Base-by-base conservation (phyloP, 192 early-diverging fungal genomes). In the Spizellomyces sp. region DNA sequence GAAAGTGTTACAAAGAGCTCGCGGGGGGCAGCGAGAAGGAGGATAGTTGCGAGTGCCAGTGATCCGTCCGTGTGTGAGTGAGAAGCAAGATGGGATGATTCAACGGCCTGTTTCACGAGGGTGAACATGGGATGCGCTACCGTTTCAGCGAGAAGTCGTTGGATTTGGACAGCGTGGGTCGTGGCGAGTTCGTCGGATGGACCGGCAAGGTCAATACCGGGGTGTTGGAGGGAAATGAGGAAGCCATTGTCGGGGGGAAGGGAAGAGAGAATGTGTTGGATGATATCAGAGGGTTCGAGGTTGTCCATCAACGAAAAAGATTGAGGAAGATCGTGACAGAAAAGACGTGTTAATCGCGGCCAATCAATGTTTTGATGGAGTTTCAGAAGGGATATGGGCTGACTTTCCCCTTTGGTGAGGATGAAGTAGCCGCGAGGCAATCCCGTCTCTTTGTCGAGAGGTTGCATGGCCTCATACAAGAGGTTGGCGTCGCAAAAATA, bases 401-500 rank as follows among this genome's bases (percentile, higher is more conserved):
- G 58, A 4, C 60, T 14, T 21, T 65, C 63, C 43, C 65, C 56
- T 58, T 71, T 74, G 8, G 66, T 62, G 52, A 98, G 77, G 63
- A 98, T 71, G 75, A 95, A 95, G 75, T 96, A 98, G 6, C 96
- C 96, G 27, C 96, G 81, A 0, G 93, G 85, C 9, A 84, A 75
- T 2, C 88, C 87, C 0, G 96, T 98, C 55, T 91, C 94, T 7
- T 64, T 79, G 71, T 98, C 96, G 6, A 91, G 77, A 0, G 91
- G 93, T 66, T 88, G 84, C 82, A 98, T 79, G 12, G 95, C 86
- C 60, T 95, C 86, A 64, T 88, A 96, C 48, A 98, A 80, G 10
- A 79, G 68, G 36, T 92, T 83, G 0, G 89, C 86, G 22, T 89
- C 80, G 48, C 85, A 87, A 68, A 91, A 98, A 76, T 94, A 98